Evolutionary conservation across 148 eudicot species (phyloP).

Genomic region (Rhododendron kiyosumense): DNA sequence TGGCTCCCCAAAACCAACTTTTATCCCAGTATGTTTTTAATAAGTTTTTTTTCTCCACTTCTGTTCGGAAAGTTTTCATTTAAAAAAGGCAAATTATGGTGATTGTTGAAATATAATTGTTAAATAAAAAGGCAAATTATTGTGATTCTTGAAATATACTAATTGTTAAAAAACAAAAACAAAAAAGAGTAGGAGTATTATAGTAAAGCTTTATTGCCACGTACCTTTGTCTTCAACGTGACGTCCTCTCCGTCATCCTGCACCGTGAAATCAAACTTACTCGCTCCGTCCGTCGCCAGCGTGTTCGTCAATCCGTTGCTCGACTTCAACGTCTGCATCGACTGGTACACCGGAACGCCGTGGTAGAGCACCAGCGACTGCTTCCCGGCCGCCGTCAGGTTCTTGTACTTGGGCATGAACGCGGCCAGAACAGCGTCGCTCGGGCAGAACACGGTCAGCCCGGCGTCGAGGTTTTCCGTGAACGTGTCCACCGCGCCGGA

Average conservation of each 20-base stretch:
- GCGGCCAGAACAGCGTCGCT: conserved; percentile 40
- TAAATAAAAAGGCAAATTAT: too few species aligned
- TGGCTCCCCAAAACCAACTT: too few species aligned
- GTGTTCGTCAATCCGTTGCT: conserved; percentile 66
- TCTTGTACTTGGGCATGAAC: conserved; percentile 70
- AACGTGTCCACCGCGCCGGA: conserved; percentile 47
- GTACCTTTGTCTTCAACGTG: conserved; percentile 43
- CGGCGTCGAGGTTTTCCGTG: conserved; percentile 45
- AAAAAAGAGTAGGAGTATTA: too few species aligned
- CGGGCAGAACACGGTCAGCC: conserved; percentile 67
- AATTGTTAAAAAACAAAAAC: too few species aligned
- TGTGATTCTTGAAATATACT: too few species aligned
- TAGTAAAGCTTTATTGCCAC: too few species aligned
- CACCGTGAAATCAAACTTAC: conserved; percentile 51
- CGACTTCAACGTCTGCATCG: conserved; percentile 54
- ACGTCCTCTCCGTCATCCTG: conserved; percentile 65
- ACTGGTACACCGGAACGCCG: conserved; percentile 60
- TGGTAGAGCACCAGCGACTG: conserved; percentile 46
- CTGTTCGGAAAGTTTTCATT: too few species aligned
- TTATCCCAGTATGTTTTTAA: too few species aligned
- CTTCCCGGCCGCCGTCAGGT: conserved; percentile 46
- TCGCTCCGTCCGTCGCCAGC: conserved; percentile 59
- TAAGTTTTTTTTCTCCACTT: too few species aligned
- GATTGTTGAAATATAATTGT: too few species aligned
- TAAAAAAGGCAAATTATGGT: too few species aligned